Evolutionary conservation across 2,329 filamentous ascomycete species (phyloP), one percentile per base, ranked within the genome.

Genomic region (Fusarium marasasianum): DNA sequence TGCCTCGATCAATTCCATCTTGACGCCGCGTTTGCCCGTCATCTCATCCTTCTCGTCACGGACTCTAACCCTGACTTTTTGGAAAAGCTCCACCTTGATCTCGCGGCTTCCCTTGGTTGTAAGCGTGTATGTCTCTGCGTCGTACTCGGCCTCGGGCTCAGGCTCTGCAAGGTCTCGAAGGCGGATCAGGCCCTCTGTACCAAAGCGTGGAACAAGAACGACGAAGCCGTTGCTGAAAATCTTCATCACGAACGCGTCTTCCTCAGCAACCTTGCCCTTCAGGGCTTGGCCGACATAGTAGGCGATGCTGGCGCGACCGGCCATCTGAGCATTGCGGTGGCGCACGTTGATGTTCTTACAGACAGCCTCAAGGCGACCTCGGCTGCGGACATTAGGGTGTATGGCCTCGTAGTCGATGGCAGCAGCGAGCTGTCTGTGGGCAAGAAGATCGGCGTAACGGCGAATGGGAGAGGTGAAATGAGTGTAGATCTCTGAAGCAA

Each of bases 341-440:
- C 96, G 92, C 66, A 96, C 92, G 83, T 99, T 99, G 89, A 99
- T 98, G 85, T 99, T 99, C 83, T 95, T 95, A 89, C 96, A 98
- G 31, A 99, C 94, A 65, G 91, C 93, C 83, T 98, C 95, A 63
- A 99, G 91, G 77, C 95, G 94, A 75, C 91, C 91, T 73, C 94
- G 92, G 76, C 92, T 94, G 80, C 94, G 93, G 66, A 97, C 89
- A 53, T 91, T 92, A 13, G 94, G 88, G 80, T 97, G 93, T n/a
- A 96, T 88, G 44, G 92, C 87, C 85, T 95, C 95, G 86, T 98
- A 98, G 67, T 93, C 94, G 79, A 99, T 98, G 37, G 96, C 95
- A 15, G 96, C 96, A 1, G 96, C 96, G 59, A 99, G 91, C 85
- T 99, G 96, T 20, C 96, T 90, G 83, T 99, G 96, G 10, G 94